Base-by-base conservation (phyloP, 345 rosid genomes). In the Euphorbia lathyris region DNA sequence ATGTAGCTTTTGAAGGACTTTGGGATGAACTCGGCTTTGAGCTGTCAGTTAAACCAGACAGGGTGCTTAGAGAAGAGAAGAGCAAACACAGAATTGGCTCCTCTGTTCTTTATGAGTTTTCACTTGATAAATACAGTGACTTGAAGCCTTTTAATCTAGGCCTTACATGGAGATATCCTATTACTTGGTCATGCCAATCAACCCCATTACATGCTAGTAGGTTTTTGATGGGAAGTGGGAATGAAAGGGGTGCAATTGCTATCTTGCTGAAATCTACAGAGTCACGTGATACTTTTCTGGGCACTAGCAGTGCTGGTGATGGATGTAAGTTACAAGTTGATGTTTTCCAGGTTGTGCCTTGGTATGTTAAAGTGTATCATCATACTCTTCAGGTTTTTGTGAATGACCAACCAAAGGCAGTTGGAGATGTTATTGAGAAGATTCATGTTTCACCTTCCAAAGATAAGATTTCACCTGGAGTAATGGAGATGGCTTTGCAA, bases 181-280 rank as follows among this genome's bases (percentile, higher is more conserved):
- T 87, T 34, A 78, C 74, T 58, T 96, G 98, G 99, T 82, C 90
- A 12, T 81, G 86, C 56, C 77, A 78, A 79, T 86, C 80, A 52
- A 83, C 90, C 69, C 99, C 97, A 47, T 83, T 92, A 65, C 97
- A 77, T 70, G 85, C 85, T 16, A 86, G 78, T 73, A 89, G 98
- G 81, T 92, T 92, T 61, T 79, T 92, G 81, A 96, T 92, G 99
- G 99, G 98, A 32, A 96, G 96, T 71, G 98, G 97, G 65, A 96
- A 96, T 56, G 97, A 92, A 82, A 90, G 96, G 68, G 99, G 97
- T 70, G 93, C 98, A 56, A 92, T 90, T 78, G 96, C 98, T 64
- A 87, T 95, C 80, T 82, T 84, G 71, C 82, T 95, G 77, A 89
- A 80, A 81, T 82, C 91, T 29, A 79, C 92, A 19, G 77, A 79